Evolutionary conservation across 208 protist genomes (phyloP).

Genomic region (Wallacemonas rigidus): DNA sequence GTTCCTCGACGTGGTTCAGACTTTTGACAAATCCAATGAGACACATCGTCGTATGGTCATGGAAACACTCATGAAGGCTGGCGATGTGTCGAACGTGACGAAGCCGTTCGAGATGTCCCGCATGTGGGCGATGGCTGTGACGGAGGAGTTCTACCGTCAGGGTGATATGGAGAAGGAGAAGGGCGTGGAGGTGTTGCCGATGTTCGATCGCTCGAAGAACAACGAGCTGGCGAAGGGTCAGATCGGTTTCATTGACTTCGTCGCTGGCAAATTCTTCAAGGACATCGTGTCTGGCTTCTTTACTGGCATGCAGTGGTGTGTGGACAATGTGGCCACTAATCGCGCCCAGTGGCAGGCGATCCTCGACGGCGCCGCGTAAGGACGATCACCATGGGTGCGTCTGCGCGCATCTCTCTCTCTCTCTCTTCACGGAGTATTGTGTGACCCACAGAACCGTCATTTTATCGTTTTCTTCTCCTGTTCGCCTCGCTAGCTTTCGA

Average conservation of each 20-base stretch:
- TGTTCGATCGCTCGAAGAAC: constrained; percentile 87
- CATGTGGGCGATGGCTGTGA: constrained; percentile 83
- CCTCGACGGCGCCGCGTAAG: constrained; percentile 34
- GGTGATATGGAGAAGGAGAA: constrained; percentile 90
- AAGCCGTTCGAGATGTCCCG: constrained; percentile 86
- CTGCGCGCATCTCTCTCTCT: neutral
- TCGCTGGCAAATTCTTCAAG: constrained; percentile 78
- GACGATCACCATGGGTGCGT: neutral
- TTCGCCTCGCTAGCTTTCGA: too few species aligned
- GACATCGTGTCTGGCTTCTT: constrained; percentile 59
- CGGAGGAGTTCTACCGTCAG: constrained; percentile 90
- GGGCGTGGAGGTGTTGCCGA: constrained; percentile 78
- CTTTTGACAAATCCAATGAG: constrained; percentile 39
- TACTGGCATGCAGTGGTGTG: constrained; percentile 81
- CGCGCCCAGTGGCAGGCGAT: constrained; percentile 66
- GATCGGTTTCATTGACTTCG: constrained; percentile 89
- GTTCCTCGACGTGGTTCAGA: constrained; percentile 28
- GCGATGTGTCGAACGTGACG: constrained; percentile 85
- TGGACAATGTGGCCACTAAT: constrained; percentile 65
- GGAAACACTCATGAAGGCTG: constrained; percentile 84
- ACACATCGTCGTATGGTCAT: constrained; percentile 45
- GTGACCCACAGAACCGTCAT: too few species aligned
- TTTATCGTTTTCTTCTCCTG: too few species aligned
- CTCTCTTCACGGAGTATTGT: neutral
- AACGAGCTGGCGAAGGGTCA: constrained; percentile 86